Conservation (phyloP, 2,329 filamentous ascomycete species). For the Madurella mycetomatis region DNA sequence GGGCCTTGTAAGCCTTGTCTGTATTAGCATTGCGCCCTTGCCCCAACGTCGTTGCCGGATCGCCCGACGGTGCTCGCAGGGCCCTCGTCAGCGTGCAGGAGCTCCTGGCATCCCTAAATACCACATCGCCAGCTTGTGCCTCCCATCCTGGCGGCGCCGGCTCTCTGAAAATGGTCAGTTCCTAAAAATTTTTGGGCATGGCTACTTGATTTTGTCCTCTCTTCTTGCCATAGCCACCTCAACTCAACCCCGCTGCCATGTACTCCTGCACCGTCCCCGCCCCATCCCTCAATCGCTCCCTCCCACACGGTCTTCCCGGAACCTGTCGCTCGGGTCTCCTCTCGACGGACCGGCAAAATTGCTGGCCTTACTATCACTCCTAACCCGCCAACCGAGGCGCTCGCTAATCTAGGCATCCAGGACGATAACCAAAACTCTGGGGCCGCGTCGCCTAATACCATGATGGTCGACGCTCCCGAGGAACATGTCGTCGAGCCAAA, state of each 20-base stretch:
- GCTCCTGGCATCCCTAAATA: slow-evolving; percentile 10
- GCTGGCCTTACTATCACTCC: slow-evolving; percentile 4
- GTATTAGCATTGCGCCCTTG: background rate
- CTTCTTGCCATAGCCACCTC: background rate
- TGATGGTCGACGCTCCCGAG: slow-evolving; percentile 49
- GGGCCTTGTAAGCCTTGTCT: background rate
- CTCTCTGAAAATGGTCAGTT: slow-evolving; percentile 21
- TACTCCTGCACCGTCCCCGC: background rate
- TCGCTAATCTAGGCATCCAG: slow-evolving; percentile 27
- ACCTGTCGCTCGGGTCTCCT: background rate
- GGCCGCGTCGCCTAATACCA: slow-evolving; percentile 52
- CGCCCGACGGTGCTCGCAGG: slow-evolving; percentile 1
- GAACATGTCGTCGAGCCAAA: slow-evolving; percentile 49
- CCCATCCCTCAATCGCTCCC: background rate
- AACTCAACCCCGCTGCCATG: background rate
- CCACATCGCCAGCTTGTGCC: slow-evolving; percentile 13
- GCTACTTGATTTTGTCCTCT: background rate
- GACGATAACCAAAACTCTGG: slow-evolving; percentile 47
- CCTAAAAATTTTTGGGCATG: background rate
- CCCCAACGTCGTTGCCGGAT: background rate
- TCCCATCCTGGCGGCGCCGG: slow-evolving; percentile 7
- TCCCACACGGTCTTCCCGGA: background rate
- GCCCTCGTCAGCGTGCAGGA: slow-evolving; percentile 7
- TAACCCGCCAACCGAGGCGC: slow-evolving; percentile 15
- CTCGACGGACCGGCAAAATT: slow-evolving; percentile 7